phyloP scores from a whole-genome alignment of 345 rosid species.

The Camelina sativa region DNA sequence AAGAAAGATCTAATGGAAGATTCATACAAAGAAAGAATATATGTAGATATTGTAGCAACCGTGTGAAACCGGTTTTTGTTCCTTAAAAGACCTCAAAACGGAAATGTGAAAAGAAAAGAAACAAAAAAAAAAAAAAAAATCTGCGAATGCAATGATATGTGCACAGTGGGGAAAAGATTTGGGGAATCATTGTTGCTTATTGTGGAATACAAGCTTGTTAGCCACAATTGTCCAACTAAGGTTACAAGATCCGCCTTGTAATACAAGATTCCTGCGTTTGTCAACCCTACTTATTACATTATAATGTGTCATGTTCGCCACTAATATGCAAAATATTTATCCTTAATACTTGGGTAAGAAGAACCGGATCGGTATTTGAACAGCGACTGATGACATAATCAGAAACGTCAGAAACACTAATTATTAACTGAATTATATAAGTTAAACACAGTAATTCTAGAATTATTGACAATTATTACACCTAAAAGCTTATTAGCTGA shows the following conservation, averaged over 20 bases:
- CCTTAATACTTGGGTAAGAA: too few species aligned
- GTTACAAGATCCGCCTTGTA: slow-evolving; percentile 35
- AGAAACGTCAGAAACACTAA: slow-evolving; percentile 20
- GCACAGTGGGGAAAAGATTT: slow-evolving; percentile 33
- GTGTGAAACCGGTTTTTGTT: slow-evolving; percentile 31
- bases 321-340: too few species aligned
- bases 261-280: slow-evolving; percentile 30
- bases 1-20: slow-evolving; percentile 55
- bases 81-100: slow-evolving; percentile 4
- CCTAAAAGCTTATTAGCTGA: slow-evolving; percentile 25
- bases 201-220: slow-evolving; percentile 44
- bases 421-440: slow-evolving; percentile 20
- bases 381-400: slow-evolving; percentile 18
- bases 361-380: too few species aligned
- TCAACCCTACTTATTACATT: slow-evolving; percentile 24
- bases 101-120: not conserved
- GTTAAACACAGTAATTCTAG: slow-evolving; percentile 21
- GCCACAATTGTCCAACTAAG: slow-evolving; percentile 19
- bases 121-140: slow-evolving; percentile 26
- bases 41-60: slow-evolving; percentile 55
- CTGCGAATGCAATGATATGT: slow-evolving; percentile 31
- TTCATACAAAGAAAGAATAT: slow-evolving; percentile 46
- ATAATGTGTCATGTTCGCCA: not conserved
- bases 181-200: slow-evolving; percentile 43
- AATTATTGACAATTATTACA: slow-evolving; percentile 36